Evolutionary conservation across 169 alveolate species (phyloP).

Genomic region (Plasmodium vivax): DNA sequence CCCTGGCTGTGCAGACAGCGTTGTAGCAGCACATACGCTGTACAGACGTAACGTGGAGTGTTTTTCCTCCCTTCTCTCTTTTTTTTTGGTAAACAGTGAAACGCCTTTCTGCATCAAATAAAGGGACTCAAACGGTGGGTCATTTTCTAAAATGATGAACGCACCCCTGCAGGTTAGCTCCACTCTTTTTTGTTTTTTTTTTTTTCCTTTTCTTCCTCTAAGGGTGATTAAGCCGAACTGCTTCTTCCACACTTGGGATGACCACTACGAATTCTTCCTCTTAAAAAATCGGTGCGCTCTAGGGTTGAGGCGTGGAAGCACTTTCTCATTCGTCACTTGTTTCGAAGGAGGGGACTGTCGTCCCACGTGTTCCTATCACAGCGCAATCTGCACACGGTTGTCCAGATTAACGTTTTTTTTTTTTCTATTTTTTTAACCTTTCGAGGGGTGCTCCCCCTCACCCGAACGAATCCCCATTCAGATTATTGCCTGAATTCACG

Average conservation of each 20-base stretch:
- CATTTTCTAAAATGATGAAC: neutral
- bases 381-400: no score
- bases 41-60: neutral
- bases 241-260: no score
- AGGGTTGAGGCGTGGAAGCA: no score
- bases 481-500: neutral
- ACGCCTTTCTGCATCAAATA: neutral
- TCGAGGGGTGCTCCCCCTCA: neutral
- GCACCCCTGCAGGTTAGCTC: neutral
- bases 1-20: neutral
- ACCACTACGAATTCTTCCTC: no score
- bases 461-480: neutral
- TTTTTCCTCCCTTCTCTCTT: neutral
- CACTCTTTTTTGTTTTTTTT: neutral
- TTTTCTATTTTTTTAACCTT: no score
- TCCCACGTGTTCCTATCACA: no score
- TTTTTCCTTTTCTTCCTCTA: neutral
- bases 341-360: no score
- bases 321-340: no score
- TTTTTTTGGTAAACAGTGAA: neutral
- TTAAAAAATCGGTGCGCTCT: no score
- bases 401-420: no score
- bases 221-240: neutral
- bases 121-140: neutral
- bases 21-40: neutral